These are phyloP conservation scores for Chlorencoelia australis DNA, from an alignment of 2,329 filamentous ascomycete genomes.

Conservation along the genomic window DNA sequence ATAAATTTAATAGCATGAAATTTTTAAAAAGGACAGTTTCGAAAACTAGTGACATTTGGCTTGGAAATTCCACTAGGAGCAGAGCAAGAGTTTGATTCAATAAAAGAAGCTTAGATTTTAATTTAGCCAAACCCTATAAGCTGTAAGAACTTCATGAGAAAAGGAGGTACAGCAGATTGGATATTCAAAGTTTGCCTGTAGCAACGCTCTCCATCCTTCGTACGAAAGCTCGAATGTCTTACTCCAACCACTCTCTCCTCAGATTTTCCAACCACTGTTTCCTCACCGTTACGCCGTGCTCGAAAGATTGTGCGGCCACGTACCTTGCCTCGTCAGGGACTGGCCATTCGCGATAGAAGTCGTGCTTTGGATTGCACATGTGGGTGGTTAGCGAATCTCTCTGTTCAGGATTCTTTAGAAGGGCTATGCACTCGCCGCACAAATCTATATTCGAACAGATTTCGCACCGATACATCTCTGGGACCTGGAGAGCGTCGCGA, in stretches of 20 bases:
- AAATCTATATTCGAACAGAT: background rate
- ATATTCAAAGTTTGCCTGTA: no score
- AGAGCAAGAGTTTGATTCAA: no score
- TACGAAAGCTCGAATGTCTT: no score
- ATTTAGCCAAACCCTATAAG: no score
- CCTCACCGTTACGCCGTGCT: background rate
- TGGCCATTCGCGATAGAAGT: background rate
- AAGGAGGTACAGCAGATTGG: no score
- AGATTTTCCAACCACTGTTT: background rate
- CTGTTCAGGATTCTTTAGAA: background rate
- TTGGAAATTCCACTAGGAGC: no score
- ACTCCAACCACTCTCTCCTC: background rate
- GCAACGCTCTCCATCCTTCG: no score
- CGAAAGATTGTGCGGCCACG: background rate
- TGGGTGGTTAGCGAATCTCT: background rate
- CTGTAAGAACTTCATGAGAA: no score
- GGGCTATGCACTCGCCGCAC: background rate
- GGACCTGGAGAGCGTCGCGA: background rate
- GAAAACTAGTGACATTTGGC: no score
- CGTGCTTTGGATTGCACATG: background rate
- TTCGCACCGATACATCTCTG: background rate
- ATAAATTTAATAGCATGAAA: no score
- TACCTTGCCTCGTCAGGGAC: background rate
- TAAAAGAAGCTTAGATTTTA: no score
- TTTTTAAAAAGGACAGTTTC: no score